Evolutionary conservation across 768 basidiomycete species (phyloP).

Genomic region (Sporobolomyces pararoseus): DNA sequence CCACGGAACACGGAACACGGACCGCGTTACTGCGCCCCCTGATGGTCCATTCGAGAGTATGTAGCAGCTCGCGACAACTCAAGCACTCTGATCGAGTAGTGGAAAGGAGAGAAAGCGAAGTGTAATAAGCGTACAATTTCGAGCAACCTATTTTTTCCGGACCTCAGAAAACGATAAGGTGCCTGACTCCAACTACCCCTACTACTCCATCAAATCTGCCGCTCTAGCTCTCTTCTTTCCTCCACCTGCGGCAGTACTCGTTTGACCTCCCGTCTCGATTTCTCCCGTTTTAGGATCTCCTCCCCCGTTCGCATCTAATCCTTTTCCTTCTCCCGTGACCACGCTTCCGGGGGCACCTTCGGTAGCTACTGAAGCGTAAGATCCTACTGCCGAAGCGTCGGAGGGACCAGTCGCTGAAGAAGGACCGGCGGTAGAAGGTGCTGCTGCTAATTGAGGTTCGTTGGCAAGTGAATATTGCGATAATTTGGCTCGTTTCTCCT

Average conservation of each 20-base stretch:
- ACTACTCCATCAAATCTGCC: slow-evolving; percentile 70
- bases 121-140: too few species aligned
- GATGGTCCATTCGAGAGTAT: too few species aligned
- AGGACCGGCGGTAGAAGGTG: slow-evolving; percentile 50
- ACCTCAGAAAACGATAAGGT: too few species aligned
- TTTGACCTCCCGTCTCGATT: slow-evolving; percentile 20
- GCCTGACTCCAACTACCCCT: too few species aligned
- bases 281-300: slow-evolving; percentile 18
- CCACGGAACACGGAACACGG: too few species aligned
- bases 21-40: too few species aligned
- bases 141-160: too few species aligned
- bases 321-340: slow-evolving; percentile 54
- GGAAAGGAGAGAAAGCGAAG: too few species aligned
- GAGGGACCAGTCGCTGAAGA: slow-evolving; percentile 26
- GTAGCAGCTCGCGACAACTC: too few species aligned
- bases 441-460: slow-evolving; percentile 57
- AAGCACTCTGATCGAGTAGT: too few species aligned
- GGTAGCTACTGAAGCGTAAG: slow-evolving; percentile 22
- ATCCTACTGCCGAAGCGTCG: slow-evolving; percentile 6
- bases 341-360: slow-evolving; percentile 48
- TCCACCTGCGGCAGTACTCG: slow-evolving; percentile 50
- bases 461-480: slow-evolving; percentile 50
- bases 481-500: slow-evolving; percentile 68
- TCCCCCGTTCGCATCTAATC: slow-evolving; percentile 15
- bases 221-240: slow-evolving; percentile 82